Percentiles rank a stretch among this genome's conserved stretches.
phyloP scores from a whole-genome alignment of 331 rosid genomes.

The Stylosanthes scabra region DNA sequence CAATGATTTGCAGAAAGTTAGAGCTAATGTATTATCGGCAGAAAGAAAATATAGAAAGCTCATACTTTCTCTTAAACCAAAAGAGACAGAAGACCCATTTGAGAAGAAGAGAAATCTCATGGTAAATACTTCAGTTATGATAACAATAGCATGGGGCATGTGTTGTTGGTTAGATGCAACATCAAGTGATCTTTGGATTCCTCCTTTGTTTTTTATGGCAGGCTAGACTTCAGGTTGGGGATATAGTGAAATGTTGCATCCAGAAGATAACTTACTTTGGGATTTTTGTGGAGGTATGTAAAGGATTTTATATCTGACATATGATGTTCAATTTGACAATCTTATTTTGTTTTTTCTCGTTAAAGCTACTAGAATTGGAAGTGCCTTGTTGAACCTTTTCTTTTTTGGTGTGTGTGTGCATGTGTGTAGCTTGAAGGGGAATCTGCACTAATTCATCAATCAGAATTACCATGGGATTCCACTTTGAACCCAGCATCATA shows the following conservation, averaged over 20 bases:
- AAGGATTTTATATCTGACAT: slow-evolving; percentile 36
- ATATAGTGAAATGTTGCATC: slow-evolving; percentile 80
- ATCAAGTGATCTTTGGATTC: slow-evolving; percentile 29
- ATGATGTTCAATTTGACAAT: slow-evolving; percentile 13
- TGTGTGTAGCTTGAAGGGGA: slow-evolving; percentile 74
- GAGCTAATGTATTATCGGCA: slow-evolving; percentile 64
- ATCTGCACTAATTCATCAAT: slow-evolving; percentile 89
- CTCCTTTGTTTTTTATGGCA: slow-evolving; percentile 47
- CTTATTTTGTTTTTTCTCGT: slow-evolving; percentile 27
- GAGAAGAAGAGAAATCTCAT: slow-evolving; percentile 85
- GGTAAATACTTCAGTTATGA: slow-evolving; percentile 59
- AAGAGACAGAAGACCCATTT: slow-evolving; percentile 74
- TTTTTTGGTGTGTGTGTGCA: not conserved
- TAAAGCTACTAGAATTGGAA: slow-evolving; percentile 23
- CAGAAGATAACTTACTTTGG: slow-evolving; percentile 91
- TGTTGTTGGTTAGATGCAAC: slow-evolving; percentile 37
- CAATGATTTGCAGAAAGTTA: slow-evolving; percentile 69
- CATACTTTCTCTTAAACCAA: slow-evolving; percentile 74
- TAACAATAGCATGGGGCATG: slow-evolving; percentile 11
- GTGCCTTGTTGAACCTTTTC: slow-evolving; percentile 19
- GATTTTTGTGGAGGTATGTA: slow-evolving; percentile 87
- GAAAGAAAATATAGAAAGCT: slow-evolving; percentile 80
- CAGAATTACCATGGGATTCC: slow-evolving; percentile 96
- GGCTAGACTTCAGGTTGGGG: slow-evolving; percentile 93
- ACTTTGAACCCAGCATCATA: slow-evolving; percentile 70